These are phyloP conservation scores for Coniochaeta sp. DNA, from an alignment of 2,329 filamentous ascomycete genomes.

Conservation along the genomic window DNA sequence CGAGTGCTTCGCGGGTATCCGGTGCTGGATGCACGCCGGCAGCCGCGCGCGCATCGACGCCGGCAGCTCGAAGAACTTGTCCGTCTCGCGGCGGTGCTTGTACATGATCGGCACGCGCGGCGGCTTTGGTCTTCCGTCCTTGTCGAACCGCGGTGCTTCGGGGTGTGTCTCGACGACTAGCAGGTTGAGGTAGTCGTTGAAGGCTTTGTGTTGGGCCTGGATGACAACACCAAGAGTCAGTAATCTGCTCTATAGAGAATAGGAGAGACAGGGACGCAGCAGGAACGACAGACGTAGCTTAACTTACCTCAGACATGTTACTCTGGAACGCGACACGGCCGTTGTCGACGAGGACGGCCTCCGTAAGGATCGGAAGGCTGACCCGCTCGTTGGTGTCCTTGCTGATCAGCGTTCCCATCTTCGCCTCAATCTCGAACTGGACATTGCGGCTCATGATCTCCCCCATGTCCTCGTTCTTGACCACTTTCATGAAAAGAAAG, in stretches of 20 bases:
- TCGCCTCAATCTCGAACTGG: constrained; percentile 88
- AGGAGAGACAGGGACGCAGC: constrained; percentile 6
- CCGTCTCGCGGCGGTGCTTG: constrained; percentile 72
- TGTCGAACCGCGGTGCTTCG: constrained; percentile 35
- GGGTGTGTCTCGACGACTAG: constrained; percentile 53
- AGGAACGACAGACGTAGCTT: no score
- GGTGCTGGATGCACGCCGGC: constrained; percentile 55
- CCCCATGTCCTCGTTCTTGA: constrained; percentile 57
- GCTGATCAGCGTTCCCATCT: constrained; percentile 76
- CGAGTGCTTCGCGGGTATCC: constrained; percentile 48
- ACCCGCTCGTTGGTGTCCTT: constrained; percentile 65
- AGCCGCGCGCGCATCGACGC: constrained; percentile 50
- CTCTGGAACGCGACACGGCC: constrained; percentile 68
- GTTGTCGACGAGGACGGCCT: constrained; percentile 59
- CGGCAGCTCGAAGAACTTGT: constrained; percentile 76
- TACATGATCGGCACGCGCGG: constrained; percentile 65
- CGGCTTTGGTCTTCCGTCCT: constrained; percentile 8
- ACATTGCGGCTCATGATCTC: constrained; percentile 59
- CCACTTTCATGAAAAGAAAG: constrained; percentile 67
- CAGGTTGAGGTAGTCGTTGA: constrained; percentile 80
- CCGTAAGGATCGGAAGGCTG: constrained; percentile 58
- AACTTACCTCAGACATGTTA: constrained; percentile 82
- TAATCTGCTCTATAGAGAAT: not conserved
- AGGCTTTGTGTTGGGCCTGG: constrained; percentile 71
- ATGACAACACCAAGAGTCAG: not conserved